Percentiles rank a stretch among this genome's conserved stretches.
Evolutionary conservation across 768 basidiomycete genomes (phyloP).

Genomic region (Agrocybe praecox): DNA sequence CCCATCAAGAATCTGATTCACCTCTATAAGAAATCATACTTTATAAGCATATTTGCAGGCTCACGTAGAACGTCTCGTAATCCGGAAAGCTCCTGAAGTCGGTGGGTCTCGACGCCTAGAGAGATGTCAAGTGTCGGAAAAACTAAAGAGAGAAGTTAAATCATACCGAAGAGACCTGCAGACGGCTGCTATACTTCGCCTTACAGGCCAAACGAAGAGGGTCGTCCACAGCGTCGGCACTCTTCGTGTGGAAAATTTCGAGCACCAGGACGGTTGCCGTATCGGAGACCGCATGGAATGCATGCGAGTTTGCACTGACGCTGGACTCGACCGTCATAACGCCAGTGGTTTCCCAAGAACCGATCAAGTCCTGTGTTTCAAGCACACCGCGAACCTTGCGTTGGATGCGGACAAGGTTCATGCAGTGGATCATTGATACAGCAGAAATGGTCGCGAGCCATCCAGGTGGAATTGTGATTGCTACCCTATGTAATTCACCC

Average conservation of each 20-base stretch:
- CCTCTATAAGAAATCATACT: background rate
- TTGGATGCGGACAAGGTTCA: background rate
- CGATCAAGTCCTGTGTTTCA: background rate
- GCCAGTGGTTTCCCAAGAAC: background rate
- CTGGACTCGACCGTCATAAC: background rate
- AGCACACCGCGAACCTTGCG: background rate
- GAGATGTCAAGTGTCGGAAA: background rate
- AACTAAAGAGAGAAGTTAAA: background rate
- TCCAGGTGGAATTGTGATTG: background rate
- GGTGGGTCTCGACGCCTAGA: background rate
- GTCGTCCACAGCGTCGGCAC: background rate
- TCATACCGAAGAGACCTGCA: background rate
- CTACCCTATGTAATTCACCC: background rate
- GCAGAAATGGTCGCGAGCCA: background rate
- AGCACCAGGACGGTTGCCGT: background rate
- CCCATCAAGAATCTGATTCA: background rate
- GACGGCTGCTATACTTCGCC: background rate
- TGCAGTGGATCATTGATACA: background rate
- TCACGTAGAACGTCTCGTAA: background rate
- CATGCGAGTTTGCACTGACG: background rate
- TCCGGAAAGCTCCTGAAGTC: background rate
- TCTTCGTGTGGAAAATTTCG: background rate
- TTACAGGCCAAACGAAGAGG: background rate
- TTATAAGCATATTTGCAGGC: background rate
- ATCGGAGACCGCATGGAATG: background rate